A percentile compares a stretch with the other conserved stretches of the same genome.
phyloP scores from a whole-genome alignment of 768 basidiomycete species.

The Pisolithus marmoratus region DNA sequence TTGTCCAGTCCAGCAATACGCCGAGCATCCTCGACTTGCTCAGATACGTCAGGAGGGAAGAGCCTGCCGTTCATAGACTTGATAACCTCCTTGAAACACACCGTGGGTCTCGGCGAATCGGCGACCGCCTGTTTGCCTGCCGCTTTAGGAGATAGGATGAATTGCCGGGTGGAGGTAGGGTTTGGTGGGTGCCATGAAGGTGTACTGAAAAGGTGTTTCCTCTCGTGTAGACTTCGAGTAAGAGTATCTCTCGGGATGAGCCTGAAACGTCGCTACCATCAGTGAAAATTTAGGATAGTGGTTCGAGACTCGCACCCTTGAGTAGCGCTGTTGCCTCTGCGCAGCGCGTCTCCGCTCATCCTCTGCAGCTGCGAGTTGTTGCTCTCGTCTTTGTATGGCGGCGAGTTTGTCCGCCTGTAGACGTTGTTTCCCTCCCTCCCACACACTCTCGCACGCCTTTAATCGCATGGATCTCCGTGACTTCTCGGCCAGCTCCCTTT shows the following conservation, averaged over 20 bases:
- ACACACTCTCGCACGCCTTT: constrained; percentile 40
- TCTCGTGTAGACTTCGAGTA: constrained; percentile 7
- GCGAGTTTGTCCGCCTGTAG: constrained; percentile 35
- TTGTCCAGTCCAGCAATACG: constrained; percentile 19
- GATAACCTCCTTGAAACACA: constrained; percentile 54
- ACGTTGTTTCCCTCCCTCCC: constrained; percentile 43
- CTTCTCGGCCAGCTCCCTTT: constrained; percentile 28
- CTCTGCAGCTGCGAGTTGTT: constrained; percentile 20
- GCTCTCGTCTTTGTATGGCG: constrained; percentile 30
- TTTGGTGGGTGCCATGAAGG: constrained; percentile 24
- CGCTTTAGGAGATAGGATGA: constrained; percentile 5
- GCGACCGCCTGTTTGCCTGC: constrained; percentile 7
- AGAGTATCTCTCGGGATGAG: constrained; percentile 8
- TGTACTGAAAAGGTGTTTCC: constrained; percentile 28
- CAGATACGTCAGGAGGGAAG: constrained; percentile 39
- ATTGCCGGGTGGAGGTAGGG: constrained; percentile 16
- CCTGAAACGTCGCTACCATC: constrained; percentile 9
- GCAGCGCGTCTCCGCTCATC: constrained; percentile 22
- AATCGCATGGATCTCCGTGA: constrained; percentile 36
- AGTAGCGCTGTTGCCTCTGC: constrained; percentile 13
- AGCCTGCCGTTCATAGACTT: constrained; percentile 53
- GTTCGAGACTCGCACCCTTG: constrained; percentile 15
- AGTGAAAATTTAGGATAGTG: neutral
- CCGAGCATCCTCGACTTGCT: constrained; percentile 27
- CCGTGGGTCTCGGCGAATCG: constrained; percentile 26